These are phyloP conservation scores for Crithidia bombi DNA, from an alignment of 208 protist species.

Conservation along the genomic window DNA sequence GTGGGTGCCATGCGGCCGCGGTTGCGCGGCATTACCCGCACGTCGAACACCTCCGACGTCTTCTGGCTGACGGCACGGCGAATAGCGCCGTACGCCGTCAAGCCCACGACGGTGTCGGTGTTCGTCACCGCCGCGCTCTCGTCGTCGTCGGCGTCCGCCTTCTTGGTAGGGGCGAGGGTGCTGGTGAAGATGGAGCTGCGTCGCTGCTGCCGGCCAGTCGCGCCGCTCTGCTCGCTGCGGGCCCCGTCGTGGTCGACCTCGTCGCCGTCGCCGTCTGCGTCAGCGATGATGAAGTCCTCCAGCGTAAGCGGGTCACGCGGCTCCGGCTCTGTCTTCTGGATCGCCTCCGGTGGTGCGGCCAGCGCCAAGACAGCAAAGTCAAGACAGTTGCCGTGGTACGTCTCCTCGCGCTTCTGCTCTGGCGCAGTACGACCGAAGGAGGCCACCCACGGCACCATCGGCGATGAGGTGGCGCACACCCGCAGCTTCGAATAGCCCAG, in stretches of 20 bases:
- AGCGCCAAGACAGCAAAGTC: conserved; percentile 64
- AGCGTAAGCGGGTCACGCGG: conserved; percentile 50
- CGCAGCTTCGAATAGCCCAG: conserved; percentile 49
- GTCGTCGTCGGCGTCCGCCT: conserved; percentile 15
- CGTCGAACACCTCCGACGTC: conserved; percentile 82
- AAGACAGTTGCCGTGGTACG: conserved; percentile 55
- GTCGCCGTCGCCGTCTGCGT: conserved; percentile 15
- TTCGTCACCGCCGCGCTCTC: conserved; percentile 4
- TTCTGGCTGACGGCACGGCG: conserved; percentile 66
- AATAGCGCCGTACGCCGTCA: conserved; percentile 74
- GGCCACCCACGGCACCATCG: conserved; percentile 62
- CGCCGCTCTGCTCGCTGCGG: conserved; percentile 18
- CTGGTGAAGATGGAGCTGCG: conserved; percentile 72
- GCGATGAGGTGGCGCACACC: conserved; percentile 61
- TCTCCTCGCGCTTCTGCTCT: conserved; percentile 28
- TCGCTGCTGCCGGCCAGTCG: conserved; percentile 25
- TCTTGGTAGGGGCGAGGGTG: conserved; percentile 34
- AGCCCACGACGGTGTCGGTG: conserved; percentile 53
- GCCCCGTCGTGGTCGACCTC: conserved; percentile 19
- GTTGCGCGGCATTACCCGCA: conserved; percentile 74
- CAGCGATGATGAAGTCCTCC: conserved; percentile 69
- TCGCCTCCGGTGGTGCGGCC: conserved; percentile 26
- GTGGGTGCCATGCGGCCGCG: conserved; percentile 53
- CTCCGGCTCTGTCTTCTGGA: conserved; percentile 23
- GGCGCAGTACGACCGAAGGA: conserved; percentile 33